A percentile compares a stretch with the other conserved stretches of the same genome.
These are phyloP conservation scores for Xerocomellus intermedius DNA, from an alignment of 768 basidiomycete species.

Conservation along the genomic window DNA sequence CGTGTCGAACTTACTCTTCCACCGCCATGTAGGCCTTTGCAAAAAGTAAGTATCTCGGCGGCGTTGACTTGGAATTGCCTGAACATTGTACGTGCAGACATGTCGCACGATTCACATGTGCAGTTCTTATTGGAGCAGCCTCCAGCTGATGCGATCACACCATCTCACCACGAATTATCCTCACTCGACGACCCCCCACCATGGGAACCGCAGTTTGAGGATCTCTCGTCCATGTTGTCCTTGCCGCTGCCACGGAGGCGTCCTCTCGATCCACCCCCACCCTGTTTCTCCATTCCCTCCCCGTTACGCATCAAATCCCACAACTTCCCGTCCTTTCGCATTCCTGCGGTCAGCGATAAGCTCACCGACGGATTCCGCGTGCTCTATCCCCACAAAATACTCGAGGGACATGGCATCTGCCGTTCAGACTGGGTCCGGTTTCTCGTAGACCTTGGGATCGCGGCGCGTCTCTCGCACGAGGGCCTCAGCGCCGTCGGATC, in stretches of 20 bases:
- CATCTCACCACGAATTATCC: not conserved
- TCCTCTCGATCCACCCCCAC: conserved; percentile 32
- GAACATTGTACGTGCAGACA: conserved; percentile 1
- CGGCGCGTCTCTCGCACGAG: conserved; percentile 25
- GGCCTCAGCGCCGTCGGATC: conserved; percentile 25
- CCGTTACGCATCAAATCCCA: conserved; percentile 27
- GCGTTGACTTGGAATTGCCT: not conserved
- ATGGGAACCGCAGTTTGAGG: conserved; percentile 31
- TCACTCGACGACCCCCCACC: conserved; percentile 18
- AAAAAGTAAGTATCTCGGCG: not conserved
- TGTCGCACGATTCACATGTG: conserved; percentile 1
- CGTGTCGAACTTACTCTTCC: conserved; percentile 7
- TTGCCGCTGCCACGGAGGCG: conserved; percentile 2
- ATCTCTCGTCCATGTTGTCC: conserved; percentile 6
- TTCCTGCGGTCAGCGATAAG: conserved; percentile 20
- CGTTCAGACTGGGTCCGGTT: conserved; percentile 31
- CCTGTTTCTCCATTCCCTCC: conserved; percentile 29
- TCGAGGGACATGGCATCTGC: conserved; percentile 30
- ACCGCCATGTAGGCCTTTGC: not conserved
- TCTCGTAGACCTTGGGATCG: conserved; percentile 27
- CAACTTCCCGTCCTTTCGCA: conserved; percentile 28
- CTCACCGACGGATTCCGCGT: conserved; percentile 27
- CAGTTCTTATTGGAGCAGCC: not conserved
- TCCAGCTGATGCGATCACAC: not conserved
- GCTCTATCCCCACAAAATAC: conserved; percentile 24